Percentiles rank a stretch among this genome's conserved stretches.
Evolutionary conservation across 768 basidiomycete genomes (phyloP).

Genomic region (Termitomyces sp.): DNA sequence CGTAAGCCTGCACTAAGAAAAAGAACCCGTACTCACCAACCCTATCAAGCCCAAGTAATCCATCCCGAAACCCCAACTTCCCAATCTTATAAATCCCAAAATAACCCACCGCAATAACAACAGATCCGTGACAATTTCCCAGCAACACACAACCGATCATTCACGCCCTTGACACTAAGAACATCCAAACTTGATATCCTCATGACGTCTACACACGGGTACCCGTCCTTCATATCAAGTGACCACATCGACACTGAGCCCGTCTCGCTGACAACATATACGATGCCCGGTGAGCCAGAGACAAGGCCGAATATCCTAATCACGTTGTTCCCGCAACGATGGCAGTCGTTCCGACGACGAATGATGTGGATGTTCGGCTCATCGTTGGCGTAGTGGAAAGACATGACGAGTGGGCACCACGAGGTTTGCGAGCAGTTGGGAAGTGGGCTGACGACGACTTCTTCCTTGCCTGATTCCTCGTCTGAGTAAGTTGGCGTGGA

Average conservation of each 20-base stretch:
- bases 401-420: slow-evolving; percentile 40
- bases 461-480: slow-evolving; percentile 58
- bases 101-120: slow-evolving; percentile 64
- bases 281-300: slow-evolving; percentile 55
- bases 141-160: slow-evolving; percentile 83
- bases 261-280: slow-evolving; percentile 90
- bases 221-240: slow-evolving; percentile 43
- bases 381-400: slow-evolving; percentile 31
- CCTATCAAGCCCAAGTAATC: slow-evolving; percentile 78
- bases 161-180: slow-evolving; percentile 78
- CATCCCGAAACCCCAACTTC: slow-evolving; percentile 81
- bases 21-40: slow-evolving; percentile 55
- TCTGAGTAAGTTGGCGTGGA: slow-evolving; percentile 34
- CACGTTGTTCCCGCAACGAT: slow-evolving; percentile 56
- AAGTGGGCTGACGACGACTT: slow-evolving; percentile 49
- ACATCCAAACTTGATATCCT: slow-evolving; percentile 82
- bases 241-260: slow-evolving; percentile 86
- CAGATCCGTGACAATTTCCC: slow-evolving; percentile 59
- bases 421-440: slow-evolving; percentile 70
- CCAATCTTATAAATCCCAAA: slow-evolving; percentile 66
- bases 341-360: slow-evolving; percentile 50
- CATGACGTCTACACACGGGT: slow-evolving; percentile 71
- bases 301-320: slow-evolving; percentile 56
- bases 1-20: background rate
- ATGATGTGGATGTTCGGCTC: slow-evolving; percentile 53